Percentiles rank a stretch among this genome's conserved stretches.
phyloP scores from a whole-genome alignment of 2,329 filamentous ascomycete species.

The Ophiocordyceps camponoti-leonardi region DNA sequence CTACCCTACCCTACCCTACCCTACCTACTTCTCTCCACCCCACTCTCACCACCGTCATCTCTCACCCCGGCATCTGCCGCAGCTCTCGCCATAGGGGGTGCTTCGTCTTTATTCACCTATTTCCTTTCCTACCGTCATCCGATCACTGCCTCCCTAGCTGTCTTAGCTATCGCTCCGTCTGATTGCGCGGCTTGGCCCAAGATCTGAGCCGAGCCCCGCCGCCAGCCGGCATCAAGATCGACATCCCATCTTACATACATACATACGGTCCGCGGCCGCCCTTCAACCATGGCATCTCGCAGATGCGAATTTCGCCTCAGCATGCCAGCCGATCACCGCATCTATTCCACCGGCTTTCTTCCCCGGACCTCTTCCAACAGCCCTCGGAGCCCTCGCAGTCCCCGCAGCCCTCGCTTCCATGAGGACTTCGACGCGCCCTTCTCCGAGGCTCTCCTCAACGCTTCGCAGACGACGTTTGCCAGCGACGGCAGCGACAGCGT shows the following conservation, averaged over 20 bases:
- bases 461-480: conserved; percentile 11
- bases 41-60: not conserved
- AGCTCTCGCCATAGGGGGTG: not conserved
- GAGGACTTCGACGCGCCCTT: conserved; percentile 22
- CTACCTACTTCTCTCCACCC: not conserved
- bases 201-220: not conserved
- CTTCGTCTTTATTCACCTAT: not conserved
- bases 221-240: not conserved
- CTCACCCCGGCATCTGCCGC: too few relatives aligned
- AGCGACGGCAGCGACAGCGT: conserved; percentile 9
- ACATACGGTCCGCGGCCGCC: not conserved
- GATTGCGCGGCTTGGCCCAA: not conserved
- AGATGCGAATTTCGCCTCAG: not conserved
- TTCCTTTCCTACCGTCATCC: not conserved
- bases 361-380: not conserved
- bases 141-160: not conserved
- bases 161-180: not conserved
- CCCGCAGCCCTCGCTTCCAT: conserved; percentile 17
- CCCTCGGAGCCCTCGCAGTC: conserved; percentile 5
- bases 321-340: not conserved
- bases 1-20: too few relatives aligned
- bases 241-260: not conserved
- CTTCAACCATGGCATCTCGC: not conserved
- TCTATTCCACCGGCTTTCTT: not conserved
- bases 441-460: conserved; percentile 16